Percentiles rank a stretch among this genome's conserved stretches.
These are phyloP conservation scores for Celoporthe dispersa DNA, from an alignment of 2,329 filamentous ascomycete genomes.

Conservation along the genomic window DNA sequence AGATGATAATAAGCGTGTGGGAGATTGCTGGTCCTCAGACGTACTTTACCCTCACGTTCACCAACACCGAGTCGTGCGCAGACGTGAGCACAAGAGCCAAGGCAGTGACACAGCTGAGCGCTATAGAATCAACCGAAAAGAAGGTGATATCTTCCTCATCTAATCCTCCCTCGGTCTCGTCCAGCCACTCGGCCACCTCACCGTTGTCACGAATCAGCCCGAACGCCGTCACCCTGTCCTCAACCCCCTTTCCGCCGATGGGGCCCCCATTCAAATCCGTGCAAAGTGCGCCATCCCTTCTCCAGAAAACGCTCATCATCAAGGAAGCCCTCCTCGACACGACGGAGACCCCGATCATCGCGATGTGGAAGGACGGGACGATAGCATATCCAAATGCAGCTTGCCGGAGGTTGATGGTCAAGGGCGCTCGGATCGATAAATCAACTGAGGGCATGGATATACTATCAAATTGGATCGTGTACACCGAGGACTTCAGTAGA, in stretches of 20 bases:
- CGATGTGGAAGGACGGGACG: conserved; percentile 81
- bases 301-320: conserved; percentile 75
- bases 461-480: conserved; percentile 64
- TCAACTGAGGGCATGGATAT: conserved; percentile 58
- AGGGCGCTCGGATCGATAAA: conserved; percentile 45
- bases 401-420: conserved; percentile 55
- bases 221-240: conserved; percentile 54
- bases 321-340: conserved; percentile 80
- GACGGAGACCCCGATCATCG: conserved; percentile 73
- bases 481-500: conserved; percentile 67
- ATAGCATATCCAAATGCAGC: conserved; percentile 76
- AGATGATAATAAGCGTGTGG: conserved; percentile 80
- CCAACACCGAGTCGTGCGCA: conserved; percentile 55
- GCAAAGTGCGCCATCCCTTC: conserved; percentile 64
- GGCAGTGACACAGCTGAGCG: conserved; percentile 44
- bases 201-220: conserved; percentile 55
- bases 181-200: conserved; percentile 51
- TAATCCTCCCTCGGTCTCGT: conserved; percentile 52
- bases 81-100: conserved; percentile 42
- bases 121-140: conserved; percentile 52
- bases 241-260: conserved; percentile 67
- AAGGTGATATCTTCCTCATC: conserved; percentile 47
- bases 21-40: conserved; percentile 67
- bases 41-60: conserved; percentile 78
- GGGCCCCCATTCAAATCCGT: conserved; percentile 64